Percentiles rank a stretch among this genome's conserved stretches.
These are phyloP conservation scores for Dryas octopetala DNA, from an alignment of 306 rosid genomes.

Conservation along the genomic window DNA sequence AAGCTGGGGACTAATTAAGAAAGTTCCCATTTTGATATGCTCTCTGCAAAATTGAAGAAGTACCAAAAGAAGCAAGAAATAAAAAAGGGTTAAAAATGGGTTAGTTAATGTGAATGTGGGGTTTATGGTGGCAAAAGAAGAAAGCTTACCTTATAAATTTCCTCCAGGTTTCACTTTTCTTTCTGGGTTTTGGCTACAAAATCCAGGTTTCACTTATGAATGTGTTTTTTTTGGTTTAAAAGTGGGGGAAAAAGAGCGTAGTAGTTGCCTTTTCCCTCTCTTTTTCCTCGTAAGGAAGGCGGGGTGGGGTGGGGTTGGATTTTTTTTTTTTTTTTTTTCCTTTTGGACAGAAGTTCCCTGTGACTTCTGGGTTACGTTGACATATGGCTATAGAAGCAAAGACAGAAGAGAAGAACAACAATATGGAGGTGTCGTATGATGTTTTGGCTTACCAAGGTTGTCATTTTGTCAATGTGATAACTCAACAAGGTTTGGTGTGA, in stretches of 20 bases:
- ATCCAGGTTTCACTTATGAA: background rate
- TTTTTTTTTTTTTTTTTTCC: background rate
- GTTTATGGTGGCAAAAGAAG: slow-evolving; percentile 9
- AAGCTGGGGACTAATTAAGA: slow-evolving; percentile 24
- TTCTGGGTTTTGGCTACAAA: background rate
- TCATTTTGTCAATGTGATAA: too few species aligned
- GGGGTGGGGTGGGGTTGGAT: background rate
- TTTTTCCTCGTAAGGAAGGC: background rate
- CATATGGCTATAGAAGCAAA: too few species aligned
- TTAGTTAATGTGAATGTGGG: background rate
- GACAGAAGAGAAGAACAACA: too few species aligned
- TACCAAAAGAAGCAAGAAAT: background rate
- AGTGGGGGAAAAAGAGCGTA: background rate
- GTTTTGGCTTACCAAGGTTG: too few species aligned
- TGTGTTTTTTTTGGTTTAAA: too few species aligned
- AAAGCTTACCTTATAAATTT: too few species aligned
- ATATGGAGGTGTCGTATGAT: too few species aligned
- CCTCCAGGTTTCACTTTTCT: too few species aligned
- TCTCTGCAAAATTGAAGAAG: slow-evolving; percentile 35
- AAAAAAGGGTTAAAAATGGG: background rate
- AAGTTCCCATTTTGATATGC: slow-evolving; percentile 10
- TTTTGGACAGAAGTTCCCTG: too few species aligned
- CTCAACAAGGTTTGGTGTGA: too few species aligned
- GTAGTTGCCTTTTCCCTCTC: too few species aligned
- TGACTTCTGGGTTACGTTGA: too few species aligned